Conservation (phyloP, 2,329 filamentous ascomycete species). For the Microdochium bolleyi region DNA sequence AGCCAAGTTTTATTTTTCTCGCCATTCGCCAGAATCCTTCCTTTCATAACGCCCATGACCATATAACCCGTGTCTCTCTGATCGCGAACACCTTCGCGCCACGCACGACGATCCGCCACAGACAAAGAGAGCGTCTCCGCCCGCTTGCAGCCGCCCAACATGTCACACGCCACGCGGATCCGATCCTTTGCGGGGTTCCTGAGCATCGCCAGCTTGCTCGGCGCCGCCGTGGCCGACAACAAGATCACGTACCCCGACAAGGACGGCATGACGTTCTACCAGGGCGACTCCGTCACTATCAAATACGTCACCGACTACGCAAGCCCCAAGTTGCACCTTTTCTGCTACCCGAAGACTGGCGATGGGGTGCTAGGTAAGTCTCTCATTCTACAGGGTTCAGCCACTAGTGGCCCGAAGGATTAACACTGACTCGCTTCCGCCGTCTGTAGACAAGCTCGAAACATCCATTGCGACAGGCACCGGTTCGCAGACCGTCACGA, state of each 20-base stretch:
- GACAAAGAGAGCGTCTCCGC: no score
- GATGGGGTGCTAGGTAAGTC: not conserved
- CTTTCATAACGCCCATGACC: no score
- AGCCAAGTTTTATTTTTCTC: no score
- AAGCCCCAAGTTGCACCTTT: not conserved
- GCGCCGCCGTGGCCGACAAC: not conserved
- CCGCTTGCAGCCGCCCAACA: not conserved
- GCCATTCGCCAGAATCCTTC: no score
- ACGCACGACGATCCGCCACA: no score
- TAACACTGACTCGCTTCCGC: not conserved
- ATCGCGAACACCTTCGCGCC: no score
- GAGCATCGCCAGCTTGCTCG: not conserved
- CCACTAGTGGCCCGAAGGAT: not conserved
- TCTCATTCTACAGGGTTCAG: not conserved
- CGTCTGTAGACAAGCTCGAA: not conserved
- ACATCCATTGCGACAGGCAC: not conserved
- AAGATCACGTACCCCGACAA: constrained; percentile 1
- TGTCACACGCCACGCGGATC: not conserved
- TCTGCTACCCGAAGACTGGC: not conserved
- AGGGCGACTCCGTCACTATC: not conserved
- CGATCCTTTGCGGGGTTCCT: not conserved
- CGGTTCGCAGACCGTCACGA: not conserved
- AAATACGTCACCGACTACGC: not conserved
- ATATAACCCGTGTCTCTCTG: no score
- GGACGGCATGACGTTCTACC: not conserved